Evolutionary conservation across 148 eudicot species (phyloP).

Genomic region (Cornus suecica): DNA sequence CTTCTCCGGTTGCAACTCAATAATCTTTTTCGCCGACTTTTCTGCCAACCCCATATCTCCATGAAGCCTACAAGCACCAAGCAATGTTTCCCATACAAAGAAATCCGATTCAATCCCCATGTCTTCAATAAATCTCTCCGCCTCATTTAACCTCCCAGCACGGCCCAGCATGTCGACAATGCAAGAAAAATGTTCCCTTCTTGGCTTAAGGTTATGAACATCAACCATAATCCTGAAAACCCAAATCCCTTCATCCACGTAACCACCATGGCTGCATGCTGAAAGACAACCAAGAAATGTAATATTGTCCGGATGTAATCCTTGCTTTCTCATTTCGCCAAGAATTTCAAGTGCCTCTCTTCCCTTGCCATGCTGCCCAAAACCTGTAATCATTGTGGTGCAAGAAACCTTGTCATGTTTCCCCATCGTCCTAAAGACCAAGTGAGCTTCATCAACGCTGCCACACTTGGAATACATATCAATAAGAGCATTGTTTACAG

Average conservation of each 20-base stretch:
- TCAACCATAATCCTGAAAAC: constrained; percentile 23
- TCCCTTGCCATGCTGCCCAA: constrained; percentile 35
- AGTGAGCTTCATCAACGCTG: constrained; percentile 30
- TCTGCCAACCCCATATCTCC: constrained; percentile 31
- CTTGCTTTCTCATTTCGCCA: constrained; percentile 15
- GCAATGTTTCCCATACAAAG: constrained; percentile 34
- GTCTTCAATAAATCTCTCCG: constrained; percentile 29
- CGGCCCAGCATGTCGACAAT: constrained; percentile 42
- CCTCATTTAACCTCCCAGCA: constrained; percentile 36
- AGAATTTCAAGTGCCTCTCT: constrained; percentile 30
- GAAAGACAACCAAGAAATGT: constrained; percentile 36
- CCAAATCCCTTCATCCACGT: constrained; percentile 27
- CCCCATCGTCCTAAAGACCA: constrained; percentile 31
- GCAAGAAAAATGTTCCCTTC: constrained; percentile 39
- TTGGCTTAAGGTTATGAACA: constrained; percentile 20
- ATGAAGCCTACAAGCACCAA: constrained; percentile 38
- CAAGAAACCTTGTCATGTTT: constrained; percentile 34
- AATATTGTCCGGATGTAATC: constrained; percentile 30
- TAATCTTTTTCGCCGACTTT: constrained; percentile 18
- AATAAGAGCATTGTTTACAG: constrained; percentile 36
- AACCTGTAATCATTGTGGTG: constrained; percentile 35
- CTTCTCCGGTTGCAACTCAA: constrained; percentile 23
- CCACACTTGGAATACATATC: constrained; percentile 50
- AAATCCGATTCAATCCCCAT: constrained; percentile 26
- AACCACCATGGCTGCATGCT: constrained; percentile 40